A percentile compares a stretch with the other conserved stretches of the same genome.
These are phyloP conservation scores for Aspergillus viridinutans DNA, from an alignment of 2,329 filamentous ascomycete genomes.

Conservation along the genomic window DNA sequence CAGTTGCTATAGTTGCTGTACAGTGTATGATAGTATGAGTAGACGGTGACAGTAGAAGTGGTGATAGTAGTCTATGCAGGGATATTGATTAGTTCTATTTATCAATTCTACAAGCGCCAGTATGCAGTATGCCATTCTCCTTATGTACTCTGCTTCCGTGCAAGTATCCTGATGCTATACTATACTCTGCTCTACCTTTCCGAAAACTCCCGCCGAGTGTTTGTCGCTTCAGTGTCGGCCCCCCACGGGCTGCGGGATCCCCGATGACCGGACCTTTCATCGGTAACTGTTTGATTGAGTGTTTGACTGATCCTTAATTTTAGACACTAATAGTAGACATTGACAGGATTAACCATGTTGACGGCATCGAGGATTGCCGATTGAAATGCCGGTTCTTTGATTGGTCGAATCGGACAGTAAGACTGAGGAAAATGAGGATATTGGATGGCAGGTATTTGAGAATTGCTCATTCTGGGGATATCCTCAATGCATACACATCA, in stretches of 20 bases:
- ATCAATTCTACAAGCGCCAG: neutral
- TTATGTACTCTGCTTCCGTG: neutral
- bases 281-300: neutral
- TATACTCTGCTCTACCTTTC: neutral
- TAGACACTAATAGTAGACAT: neutral
- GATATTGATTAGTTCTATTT: no score
- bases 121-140: neutral
- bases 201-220: neutral
- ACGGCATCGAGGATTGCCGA: neutral
- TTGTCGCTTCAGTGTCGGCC: neutral
- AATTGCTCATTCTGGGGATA: no score
- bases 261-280: slow-evolving; percentile 5
- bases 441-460: no score
- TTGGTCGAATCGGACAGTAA: neutral
- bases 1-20: no score
- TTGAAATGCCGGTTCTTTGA: neutral
- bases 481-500: no score
- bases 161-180: neutral
- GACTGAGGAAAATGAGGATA: no score
- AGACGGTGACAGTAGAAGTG: no score
- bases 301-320: neutral
- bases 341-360: neutral
- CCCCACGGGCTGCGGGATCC: neutral
- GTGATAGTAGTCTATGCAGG: neutral
- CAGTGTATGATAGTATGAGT: no score